phyloP scores from a whole-genome alignment of 2,329 filamentous ascomycete genomes.

The Ilyonectria mors-panacis region DNA sequence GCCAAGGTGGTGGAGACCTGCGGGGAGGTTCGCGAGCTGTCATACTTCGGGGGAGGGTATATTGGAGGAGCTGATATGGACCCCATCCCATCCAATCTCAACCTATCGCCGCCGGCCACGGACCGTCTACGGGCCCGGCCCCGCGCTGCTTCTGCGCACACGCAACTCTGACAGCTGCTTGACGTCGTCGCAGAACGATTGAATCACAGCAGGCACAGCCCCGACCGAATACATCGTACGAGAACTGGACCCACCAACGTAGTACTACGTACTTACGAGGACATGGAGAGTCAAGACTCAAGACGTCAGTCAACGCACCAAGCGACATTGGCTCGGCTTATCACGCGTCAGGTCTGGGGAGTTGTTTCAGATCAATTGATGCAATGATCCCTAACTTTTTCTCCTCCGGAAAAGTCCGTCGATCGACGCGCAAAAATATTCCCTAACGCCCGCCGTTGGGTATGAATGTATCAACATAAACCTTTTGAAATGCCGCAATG shows the following conservation, averaged over 20 bases:
- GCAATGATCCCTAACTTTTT: conserved; percentile 18
- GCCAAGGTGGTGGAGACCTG: conserved; percentile 16
- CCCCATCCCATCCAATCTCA: conserved; percentile 18
- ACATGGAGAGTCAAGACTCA: not conserved
- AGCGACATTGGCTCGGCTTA: conserved; percentile 13
- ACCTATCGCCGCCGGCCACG: conserved; percentile 24
- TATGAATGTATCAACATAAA: conserved; percentile 23
- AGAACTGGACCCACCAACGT: not conserved
- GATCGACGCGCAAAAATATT: conserved; percentile 5
- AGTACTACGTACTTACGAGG: not conserved
- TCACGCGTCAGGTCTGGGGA: not conserved
- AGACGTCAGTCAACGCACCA: not conserved
- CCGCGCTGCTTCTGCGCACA: conserved; percentile 12
- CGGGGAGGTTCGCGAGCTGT: conserved; percentile 37
- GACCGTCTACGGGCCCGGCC: conserved; percentile 23
- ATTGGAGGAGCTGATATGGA: conserved; percentile 3
- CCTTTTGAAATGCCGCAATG: conserved; percentile 21
- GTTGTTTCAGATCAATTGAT: conserved; percentile 30
- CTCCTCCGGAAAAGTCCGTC: not conserved
- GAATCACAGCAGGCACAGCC: not conserved
- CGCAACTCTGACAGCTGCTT: conserved; percentile 23
- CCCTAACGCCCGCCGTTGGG: conserved; percentile 27
- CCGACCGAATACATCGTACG: conserved; percentile 13
- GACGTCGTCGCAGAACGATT: conserved; percentile 1
- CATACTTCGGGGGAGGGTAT: conserved; percentile 25